Evolutionary conservation across 2,329 filamentous ascomycete genomes (phyloP), one percentile per base, ranked within the genome.

Genomic region (Xylaria sp.): DNA sequence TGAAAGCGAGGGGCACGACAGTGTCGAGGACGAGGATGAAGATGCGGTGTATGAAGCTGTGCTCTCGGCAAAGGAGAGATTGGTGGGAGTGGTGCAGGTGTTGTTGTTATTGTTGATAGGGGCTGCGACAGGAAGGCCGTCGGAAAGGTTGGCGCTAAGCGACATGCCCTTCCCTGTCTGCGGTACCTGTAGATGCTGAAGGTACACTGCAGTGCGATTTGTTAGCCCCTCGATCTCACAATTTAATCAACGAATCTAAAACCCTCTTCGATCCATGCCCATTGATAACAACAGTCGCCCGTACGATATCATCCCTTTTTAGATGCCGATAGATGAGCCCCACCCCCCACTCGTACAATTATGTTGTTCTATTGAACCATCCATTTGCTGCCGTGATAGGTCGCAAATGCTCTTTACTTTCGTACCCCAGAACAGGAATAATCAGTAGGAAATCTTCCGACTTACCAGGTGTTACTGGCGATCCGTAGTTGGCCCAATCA

Each of bases 391-490:
- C 20, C n/a, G 15, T 25, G 34, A 41, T 23, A 23, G 23, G 34
- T 7, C 55, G 12, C 8, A 12, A 4, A 20, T 28, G 10, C 8
- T 28, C 9, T 31, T n/a, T 7, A 4, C 13, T 18, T 7, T 8
- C 2, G 34, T 10, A 15, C 54, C 13, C 28, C 18, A 44, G 12
- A n/a, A 28, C 50, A 7, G 44, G 18, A 9, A 9, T 0, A 48
- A 48, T 20, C 20, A 23, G 20, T 20, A 41, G 59, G 39, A 63
- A 55, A 25, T 63, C 58, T 54, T 52, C 52, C 1, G 69, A 89
- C 93, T 85, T 91, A 97, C 94, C 90, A 88, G 94, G 94, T 76
- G 94, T 97, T 88, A 97, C 89, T 28, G 94, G 93, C 61, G 94
- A 97, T 67, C 88, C 88, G 69, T 90, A 91, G 79, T 87, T 90